These are phyloP conservation scores for Peniophora sp. DNA, from an alignment of 1,284 basidiomycete species.

Conservation along the genomic window DNA sequence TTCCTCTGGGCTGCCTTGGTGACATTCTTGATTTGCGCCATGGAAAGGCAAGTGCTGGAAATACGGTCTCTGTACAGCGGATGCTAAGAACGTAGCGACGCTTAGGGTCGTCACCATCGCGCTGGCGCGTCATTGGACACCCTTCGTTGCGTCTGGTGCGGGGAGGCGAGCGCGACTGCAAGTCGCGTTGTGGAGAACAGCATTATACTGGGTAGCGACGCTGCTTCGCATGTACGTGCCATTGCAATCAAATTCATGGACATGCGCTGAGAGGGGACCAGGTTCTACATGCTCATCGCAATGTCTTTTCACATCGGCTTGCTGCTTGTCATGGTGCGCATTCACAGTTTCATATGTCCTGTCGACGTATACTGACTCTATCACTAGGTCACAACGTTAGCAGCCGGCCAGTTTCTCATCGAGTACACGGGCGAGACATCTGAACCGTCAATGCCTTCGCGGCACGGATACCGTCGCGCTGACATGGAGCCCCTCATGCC, in stretches of 20 bases:
- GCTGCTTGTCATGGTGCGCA: slow-evolving; percentile 45
- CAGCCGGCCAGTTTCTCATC: slow-evolving; percentile 46
- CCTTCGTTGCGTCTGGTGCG: slow-evolving; percentile 19
- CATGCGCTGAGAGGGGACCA: slow-evolving; percentile 15
- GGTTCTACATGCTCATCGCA: slow-evolving; percentile 62
- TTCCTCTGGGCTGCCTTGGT: slow-evolving; percentile 38
- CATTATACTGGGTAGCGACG: slow-evolving; percentile 47
- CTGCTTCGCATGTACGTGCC: slow-evolving; percentile 56
- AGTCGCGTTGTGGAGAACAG: slow-evolving; percentile 43
- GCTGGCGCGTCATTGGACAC: slow-evolving; percentile 38
- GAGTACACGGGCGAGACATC: slow-evolving; percentile 31
- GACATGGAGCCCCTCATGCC: too few relatives aligned
- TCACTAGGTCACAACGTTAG: slow-evolving; percentile 41
- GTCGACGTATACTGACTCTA: neutral
- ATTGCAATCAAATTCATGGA: neutral
- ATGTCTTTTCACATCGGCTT: slow-evolving; percentile 60
- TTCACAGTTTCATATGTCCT: too few relatives aligned
- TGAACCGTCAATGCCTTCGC: neutral
- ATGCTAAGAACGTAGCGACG: neutral
- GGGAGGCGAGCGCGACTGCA: slow-evolving; percentile 27
- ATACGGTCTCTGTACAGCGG: neutral
- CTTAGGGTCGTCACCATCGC: slow-evolving; percentile 43
- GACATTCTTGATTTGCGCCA: slow-evolving; percentile 39
- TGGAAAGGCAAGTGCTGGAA: slow-evolving; percentile 42
- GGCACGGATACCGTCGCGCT: slow-evolving; percentile 13